These are phyloP conservation scores for Azolla pinnata DNA, from an alignment of 75 land plant species.

Conservation along the genomic window DNA sequence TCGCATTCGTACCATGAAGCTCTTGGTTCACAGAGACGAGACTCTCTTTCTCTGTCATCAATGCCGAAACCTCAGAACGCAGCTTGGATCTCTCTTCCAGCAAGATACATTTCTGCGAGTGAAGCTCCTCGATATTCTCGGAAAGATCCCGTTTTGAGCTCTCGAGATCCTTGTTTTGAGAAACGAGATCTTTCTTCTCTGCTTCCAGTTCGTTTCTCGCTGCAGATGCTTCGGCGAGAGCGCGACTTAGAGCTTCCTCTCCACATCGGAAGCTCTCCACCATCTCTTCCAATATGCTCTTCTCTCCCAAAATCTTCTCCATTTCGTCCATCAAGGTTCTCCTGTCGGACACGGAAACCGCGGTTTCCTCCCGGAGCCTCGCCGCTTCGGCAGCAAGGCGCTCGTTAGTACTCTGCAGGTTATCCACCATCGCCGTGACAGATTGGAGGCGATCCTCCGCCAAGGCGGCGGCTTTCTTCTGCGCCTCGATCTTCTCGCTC, in stretches of 20 bases:
- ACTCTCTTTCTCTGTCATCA: no score
- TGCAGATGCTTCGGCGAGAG: not conserved
- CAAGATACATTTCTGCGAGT: no score
- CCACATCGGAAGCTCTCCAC: constrained; percentile 2
- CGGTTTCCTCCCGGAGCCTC: not conserved
- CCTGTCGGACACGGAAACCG: not conserved
- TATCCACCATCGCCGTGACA: not conserved
- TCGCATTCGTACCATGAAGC: no score
- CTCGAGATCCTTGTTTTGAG: not conserved
- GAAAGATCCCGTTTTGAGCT: no score
- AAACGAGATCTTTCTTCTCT: not conserved
- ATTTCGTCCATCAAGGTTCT: not conserved
- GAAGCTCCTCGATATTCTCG: no score
- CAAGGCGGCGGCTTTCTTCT: not conserved
- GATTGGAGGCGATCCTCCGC: not conserved
- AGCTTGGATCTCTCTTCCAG: no score
- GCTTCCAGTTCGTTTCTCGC: not conserved
- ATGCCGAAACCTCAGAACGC: no score
- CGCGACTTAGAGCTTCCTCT: not conserved
- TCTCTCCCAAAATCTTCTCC: not conserved
- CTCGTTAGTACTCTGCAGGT: not conserved
- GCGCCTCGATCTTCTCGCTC: not conserved
- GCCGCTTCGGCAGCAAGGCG: not conserved
- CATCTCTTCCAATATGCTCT: constrained; percentile 3
- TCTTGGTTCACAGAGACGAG: no score